Percentiles rank a stretch among this genome's conserved stretches.
Evolutionary conservation across 2,329 filamentous ascomycete genomes (phyloP).

Genomic region (Chaetomiaceae sp.): DNA sequence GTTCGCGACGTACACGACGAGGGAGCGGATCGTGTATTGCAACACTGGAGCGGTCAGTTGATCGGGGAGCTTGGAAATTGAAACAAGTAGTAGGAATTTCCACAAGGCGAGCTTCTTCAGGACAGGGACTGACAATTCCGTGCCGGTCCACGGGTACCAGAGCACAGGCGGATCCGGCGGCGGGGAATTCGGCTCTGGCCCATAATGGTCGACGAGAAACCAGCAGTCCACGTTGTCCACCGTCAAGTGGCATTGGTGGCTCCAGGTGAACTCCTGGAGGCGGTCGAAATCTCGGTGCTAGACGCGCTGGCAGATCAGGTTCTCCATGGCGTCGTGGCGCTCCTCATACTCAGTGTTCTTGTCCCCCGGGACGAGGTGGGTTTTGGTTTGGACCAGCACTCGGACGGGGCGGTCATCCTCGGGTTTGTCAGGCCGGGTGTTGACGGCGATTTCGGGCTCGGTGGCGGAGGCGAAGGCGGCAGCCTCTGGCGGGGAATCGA

Average conservation of each 20-base stretch:
- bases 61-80: background rate
- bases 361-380: constrained; percentile 7
- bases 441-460: background rate
- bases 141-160: constrained; percentile 1
- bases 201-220: constrained; percentile 6
- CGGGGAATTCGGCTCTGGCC: background rate
- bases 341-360: background rate
- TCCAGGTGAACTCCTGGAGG: background rate
- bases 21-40: background rate
- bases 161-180: background rate
- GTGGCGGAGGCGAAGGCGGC: background rate
- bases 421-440: background rate
- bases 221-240: background rate
- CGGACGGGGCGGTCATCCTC: background rate
- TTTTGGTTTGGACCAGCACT: constrained; percentile 1
- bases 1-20: background rate
- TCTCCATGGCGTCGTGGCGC: background rate
- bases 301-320: constrained; percentile 8
- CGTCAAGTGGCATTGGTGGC: background rate
- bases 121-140: no score
- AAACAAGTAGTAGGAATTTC: no score
- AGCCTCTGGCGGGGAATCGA: no score
- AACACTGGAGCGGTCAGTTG: background rate
- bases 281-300: constrained; percentile 1
- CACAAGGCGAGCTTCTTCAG: no score